Conservation (phyloP, 371 early-diverging fungal genomes). For the Mucor circinelloides region DNA sequence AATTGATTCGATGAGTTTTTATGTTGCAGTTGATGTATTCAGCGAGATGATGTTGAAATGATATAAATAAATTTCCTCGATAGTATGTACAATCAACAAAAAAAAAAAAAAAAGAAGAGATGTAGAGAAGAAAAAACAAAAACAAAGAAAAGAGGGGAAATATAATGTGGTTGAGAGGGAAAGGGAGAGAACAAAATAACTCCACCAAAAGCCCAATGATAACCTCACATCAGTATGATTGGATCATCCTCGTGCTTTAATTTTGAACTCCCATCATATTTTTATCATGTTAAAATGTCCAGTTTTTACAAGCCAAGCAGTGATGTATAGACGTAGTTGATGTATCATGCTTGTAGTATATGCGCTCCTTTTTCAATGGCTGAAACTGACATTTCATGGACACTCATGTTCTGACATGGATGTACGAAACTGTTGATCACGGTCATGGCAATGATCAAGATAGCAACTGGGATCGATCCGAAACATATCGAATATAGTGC, state of each 20-base stretch:
- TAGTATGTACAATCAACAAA: not conserved
- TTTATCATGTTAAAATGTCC: slow-evolving; percentile 8
- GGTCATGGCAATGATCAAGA: no score
- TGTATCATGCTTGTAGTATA: no score
- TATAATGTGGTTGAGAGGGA: not conserved
- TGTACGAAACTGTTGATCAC: no score
- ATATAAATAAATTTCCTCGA: not conserved
- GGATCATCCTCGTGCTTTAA: slow-evolving; percentile 18
- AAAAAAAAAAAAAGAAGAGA: not conserved
- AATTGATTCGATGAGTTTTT: not conserved
- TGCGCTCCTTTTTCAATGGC: no score
- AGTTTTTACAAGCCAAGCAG: no score
- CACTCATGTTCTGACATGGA: no score
- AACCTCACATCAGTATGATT: slow-evolving; percentile 21
- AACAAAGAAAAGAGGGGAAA: not conserved
- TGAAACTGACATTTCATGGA: no score
- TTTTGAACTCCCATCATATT: slow-evolving; percentile 13
- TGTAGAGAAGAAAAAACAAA: not conserved
- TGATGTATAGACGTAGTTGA: no score
- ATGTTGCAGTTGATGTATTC: not conserved
- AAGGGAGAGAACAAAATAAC: not conserved
- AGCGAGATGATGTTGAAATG: not conserved
- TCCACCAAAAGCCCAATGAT: not conserved
- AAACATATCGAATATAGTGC: no score
- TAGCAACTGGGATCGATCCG: no score